These are phyloP conservation scores for Cryphonectria naterciae DNA, from an alignment of 2,329 filamentous ascomycete species.

Conservation along the genomic window DNA sequence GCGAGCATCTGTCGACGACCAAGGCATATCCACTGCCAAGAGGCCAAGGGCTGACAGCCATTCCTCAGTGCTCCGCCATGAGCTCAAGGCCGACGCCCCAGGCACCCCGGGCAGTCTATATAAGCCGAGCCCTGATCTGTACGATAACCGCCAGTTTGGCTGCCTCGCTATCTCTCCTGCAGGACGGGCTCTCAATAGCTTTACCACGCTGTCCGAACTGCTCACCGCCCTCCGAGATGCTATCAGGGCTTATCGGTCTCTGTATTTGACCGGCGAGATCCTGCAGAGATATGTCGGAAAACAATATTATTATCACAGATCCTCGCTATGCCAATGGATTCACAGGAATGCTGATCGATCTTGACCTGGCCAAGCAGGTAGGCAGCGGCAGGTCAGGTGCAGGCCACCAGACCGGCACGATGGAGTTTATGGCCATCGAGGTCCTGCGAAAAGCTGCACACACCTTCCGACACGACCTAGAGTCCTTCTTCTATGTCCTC, in stretches of 20 bases:
- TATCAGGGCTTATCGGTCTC: slow-evolving; percentile 41
- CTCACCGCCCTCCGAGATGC: slow-evolving; percentile 41
- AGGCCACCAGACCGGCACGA: slow-evolving; percentile 36
- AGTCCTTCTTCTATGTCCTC: slow-evolving; percentile 27
- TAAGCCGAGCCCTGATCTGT: slow-evolving; percentile 10
- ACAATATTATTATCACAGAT: slow-evolving; percentile 45
- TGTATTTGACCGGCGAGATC: slow-evolving; percentile 40
- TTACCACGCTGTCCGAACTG: slow-evolving; percentile 38
- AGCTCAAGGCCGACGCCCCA: too few species aligned
- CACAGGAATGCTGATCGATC: slow-evolving; percentile 41
- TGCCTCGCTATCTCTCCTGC: slow-evolving; percentile 39
- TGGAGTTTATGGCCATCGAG: slow-evolving; percentile 42
- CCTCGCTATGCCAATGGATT: slow-evolving; percentile 27
- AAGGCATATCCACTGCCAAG: too few species aligned
- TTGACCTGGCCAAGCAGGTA: slow-evolving; percentile 39
- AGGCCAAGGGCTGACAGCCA: too few species aligned
- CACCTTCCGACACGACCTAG: slow-evolving; percentile 36
- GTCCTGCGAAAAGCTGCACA: slow-evolving; percentile 38
- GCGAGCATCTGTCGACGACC: too few species aligned
- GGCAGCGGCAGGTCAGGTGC: slow-evolving; percentile 33
- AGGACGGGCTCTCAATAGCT: slow-evolving; percentile 37
- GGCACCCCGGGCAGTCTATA: too few species aligned
- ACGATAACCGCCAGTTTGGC: slow-evolving; percentile 38
- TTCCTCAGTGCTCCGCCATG: too few species aligned
- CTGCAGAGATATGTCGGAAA: slow-evolving; percentile 42